Evolutionary conservation across 148 eudicot genomes (phyloP).

Genomic region (Polygonum aviculare): DNA sequence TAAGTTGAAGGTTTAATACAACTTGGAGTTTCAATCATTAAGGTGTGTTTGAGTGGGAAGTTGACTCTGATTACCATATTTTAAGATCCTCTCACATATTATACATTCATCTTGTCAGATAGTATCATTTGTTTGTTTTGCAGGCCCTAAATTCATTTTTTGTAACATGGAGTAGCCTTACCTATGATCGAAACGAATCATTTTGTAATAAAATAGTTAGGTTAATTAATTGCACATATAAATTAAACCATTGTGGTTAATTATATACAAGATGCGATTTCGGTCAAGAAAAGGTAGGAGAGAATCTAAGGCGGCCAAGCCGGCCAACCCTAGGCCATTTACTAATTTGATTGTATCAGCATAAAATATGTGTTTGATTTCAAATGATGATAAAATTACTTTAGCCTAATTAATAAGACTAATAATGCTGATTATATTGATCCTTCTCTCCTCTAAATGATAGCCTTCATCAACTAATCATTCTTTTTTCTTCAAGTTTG

Average conservation of each 20-base stretch:
- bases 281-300: background rate
- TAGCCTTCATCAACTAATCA: too few relatives aligned
- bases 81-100: background rate
- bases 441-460: background rate
- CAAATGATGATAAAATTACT: background rate
- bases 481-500: too few relatives aligned
- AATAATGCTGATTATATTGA: background rate
- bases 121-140: background rate
- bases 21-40: background rate
- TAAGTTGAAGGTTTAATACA: background rate
- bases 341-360: too few relatives aligned
- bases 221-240: background rate
- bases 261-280: background rate
- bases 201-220: background rate
- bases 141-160: background rate
- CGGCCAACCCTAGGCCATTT: background rate
- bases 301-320: background rate
- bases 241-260: background rate
- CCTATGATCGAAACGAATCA: background rate
- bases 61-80: background rate
- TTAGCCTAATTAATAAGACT: background rate
- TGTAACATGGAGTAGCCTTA: background rate
- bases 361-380: background rate
- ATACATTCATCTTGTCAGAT: background rate
- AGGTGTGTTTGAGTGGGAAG: background rate